Percentiles rank a stretch among this genome's conserved stretches.
Conservation (phyloP, 2,329 filamentous ascomycete species). For the Fusarium staphyleae region DNA sequence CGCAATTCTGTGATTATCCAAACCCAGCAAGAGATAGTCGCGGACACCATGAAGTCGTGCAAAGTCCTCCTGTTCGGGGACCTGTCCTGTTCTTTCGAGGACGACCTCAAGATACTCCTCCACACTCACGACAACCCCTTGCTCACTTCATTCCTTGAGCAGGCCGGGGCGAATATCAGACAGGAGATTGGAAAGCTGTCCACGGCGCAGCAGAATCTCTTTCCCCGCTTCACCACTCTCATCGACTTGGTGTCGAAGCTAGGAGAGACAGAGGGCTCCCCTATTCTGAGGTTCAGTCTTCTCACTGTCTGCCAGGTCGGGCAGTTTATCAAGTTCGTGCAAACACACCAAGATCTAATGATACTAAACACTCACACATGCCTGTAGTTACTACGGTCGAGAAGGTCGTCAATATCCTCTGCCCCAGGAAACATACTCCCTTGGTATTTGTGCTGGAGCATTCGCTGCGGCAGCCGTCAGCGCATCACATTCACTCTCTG, state of each 20-base stretch:
- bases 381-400: slow-evolving; percentile 23
- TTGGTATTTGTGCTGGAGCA: slow-evolving; percentile 39
- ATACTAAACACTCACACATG: neutral
- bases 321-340: slow-evolving; percentile 34
- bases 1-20: neutral
- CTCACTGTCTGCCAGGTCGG: slow-evolving; percentile 34
- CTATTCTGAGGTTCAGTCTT: slow-evolving; percentile 35
- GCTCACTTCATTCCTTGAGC: slow-evolving; percentile 37
- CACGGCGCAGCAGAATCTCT: slow-evolving; percentile 25
- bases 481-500: slow-evolving; percentile 34
- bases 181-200: slow-evolving; percentile 32
- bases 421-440: slow-evolving; percentile 24
- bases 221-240: slow-evolving; percentile 41
- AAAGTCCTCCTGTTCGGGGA: slow-evolving; percentile 38
- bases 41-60: slow-evolving; percentile 11
- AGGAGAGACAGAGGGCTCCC: slow-evolving; percentile 27
- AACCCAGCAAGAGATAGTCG: slow-evolving; percentile 7
- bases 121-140: slow-evolving; percentile 35
- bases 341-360: neutral
- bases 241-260: slow-evolving; percentile 37
- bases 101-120: slow-evolving; percentile 31
- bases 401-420: slow-evolving; percentile 29
- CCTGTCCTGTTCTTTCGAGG: slow-evolving; percentile 33
- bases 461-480: slow-evolving; percentile 40
- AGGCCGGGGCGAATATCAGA: slow-evolving; percentile 30